Evolutionary conservation across 2,329 filamentous ascomycete genomes (phyloP), one percentile per base, ranked within the genome.

Genomic region (Ploettnerulaceae sp.): DNA sequence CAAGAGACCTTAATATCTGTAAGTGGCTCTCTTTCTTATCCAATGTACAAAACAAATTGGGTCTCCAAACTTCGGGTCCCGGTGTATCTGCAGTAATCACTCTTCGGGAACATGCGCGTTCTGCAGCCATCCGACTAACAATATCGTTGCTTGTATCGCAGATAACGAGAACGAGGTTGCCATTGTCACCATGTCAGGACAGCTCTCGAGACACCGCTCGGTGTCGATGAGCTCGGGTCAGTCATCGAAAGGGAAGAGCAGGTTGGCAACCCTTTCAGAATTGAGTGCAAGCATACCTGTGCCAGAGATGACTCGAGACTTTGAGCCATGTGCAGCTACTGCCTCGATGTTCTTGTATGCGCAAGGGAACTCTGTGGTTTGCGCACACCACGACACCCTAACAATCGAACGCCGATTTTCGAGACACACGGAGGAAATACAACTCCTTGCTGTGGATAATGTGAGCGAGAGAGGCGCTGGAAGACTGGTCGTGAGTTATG

Each of bases 291-390:
- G 45, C 47, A 73, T 78, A 71, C 70, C 75, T 47, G 64, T 73
- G 33, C 69, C 46, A 18, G 67, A 71, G 44, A 66, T 74, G 18
- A 63, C 71, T 53, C 74, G 71, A 57, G 76, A 81, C 52, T 89
- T 96, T 58, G 86, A 93, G 58, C 86, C 93, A 48, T 94, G 87
- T 66, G 89, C 89, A 14, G 89, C 93, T 22, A 97, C 93, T 4
- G 88, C 86, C 2, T 88, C 89, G 18, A 86, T 93, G 72, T 85
- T 98, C 56, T 76, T 98, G 20, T 96, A 94, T 67, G 83, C 89
- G 18, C 79, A 97, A 65, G 86, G 88, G 24, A 82, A 82, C 43
- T 79, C 82, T 5, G 82, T 98, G 48, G 75, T 96, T 18, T 93
- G 89, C 65, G 82, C 91, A 24, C 89, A 95, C 61, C 91, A 97